Percentiles rank a stretch among this genome's conserved stretches.
phyloP scores from a whole-genome alignment of 768 basidiomycete genomes.

The Mycena floridula region DNA sequence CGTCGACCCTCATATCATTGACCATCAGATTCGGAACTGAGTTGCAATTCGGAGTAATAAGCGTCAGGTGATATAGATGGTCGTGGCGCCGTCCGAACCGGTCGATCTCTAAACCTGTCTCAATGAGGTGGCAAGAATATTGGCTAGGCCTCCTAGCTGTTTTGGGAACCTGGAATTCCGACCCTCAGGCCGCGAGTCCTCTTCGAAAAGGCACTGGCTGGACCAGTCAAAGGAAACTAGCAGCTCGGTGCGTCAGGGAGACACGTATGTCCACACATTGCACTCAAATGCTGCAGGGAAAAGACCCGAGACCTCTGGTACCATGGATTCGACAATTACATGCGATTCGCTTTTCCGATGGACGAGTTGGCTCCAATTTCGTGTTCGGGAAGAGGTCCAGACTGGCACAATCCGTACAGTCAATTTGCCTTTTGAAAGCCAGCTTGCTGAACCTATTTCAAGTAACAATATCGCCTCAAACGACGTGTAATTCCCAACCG shows the following conservation, averaged over 20 bases:
- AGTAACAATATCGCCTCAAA: constrained; percentile 75
- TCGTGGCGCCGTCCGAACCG: too few species aligned
- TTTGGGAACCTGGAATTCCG: constrained; percentile 24
- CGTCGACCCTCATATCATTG: too few species aligned
- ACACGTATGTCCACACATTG: not conserved
- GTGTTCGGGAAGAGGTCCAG: constrained; percentile 83
- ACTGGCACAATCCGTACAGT: constrained; percentile 79
- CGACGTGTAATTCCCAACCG: too few species aligned
- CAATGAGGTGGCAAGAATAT: constrained; percentile 45
- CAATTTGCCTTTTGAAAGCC: constrained; percentile 1
- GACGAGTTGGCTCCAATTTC: constrained; percentile 79
- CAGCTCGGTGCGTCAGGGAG: constrained; percentile 41
- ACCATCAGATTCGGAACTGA: too few species aligned
- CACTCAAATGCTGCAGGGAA: constrained; percentile 36
- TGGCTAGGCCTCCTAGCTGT: constrained; percentile 39
- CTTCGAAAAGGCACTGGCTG: constrained; percentile 35
- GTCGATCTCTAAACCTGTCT: not conserved
- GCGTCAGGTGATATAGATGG: too few species aligned
- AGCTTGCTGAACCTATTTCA: constrained; percentile 6
- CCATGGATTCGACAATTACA: constrained; percentile 87
- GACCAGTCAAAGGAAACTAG: constrained; percentile 52
- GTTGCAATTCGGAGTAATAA: too few species aligned
- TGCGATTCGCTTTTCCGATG: constrained; percentile 29
- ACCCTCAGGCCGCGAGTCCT: constrained; percentile 26
- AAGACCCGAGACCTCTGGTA: constrained; percentile 77